These are phyloP conservation scores for Eucommia ulmoides DNA, from an alignment of 257 asterid species.

Conservation along the genomic window DNA sequence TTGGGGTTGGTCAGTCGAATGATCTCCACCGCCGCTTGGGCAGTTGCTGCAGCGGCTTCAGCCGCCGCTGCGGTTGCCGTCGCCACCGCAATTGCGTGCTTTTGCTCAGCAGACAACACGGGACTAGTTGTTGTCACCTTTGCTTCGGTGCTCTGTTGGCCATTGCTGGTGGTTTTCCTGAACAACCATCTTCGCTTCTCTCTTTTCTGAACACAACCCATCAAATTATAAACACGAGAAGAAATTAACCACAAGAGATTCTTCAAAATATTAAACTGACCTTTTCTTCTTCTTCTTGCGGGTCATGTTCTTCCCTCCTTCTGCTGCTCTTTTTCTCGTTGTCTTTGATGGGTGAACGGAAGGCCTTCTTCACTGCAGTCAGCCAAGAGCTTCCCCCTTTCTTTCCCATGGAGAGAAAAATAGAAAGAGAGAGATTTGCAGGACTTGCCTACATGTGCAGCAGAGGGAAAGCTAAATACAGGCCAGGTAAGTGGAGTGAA, in stretches of 20 bases:
- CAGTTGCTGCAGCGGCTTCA: conserved; percentile 69
- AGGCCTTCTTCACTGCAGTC: conserved; percentile 81
- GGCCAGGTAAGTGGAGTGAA: too few species aligned
- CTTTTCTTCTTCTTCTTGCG: conserved; percentile 52
- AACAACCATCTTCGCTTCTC: conserved; percentile 83
- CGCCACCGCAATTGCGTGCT: conserved; percentile 70
- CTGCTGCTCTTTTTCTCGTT: conserved; percentile 42
- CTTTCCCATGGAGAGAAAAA: conserved; percentile 49
- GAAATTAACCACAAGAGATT: neutral
- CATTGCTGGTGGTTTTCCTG: conserved; percentile 31
- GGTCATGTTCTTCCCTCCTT: conserved; percentile 42
- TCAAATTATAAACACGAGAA: neutral
- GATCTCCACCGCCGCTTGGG: conserved; percentile 70
- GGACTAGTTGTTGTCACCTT: conserved; percentile 10
- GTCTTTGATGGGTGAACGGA: conserved; percentile 75
- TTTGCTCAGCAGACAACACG: conserved; percentile 28
- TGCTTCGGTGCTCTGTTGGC: conserved; percentile 19
- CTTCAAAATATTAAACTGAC: neutral
- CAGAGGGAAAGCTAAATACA: too few species aligned
- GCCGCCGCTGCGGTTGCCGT: conserved; percentile 70
- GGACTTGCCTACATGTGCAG: too few species aligned
- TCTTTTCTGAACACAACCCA: conserved; percentile 30
- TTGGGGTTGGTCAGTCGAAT: conserved; percentile 42
- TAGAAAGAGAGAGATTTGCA: conserved; percentile 2
- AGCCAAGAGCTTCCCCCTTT: conserved; percentile 65